Evolutionary conservation across 1,284 basidiomycete species (phyloP).

Genomic region (Sanghuangporus sanghuang): DNA sequence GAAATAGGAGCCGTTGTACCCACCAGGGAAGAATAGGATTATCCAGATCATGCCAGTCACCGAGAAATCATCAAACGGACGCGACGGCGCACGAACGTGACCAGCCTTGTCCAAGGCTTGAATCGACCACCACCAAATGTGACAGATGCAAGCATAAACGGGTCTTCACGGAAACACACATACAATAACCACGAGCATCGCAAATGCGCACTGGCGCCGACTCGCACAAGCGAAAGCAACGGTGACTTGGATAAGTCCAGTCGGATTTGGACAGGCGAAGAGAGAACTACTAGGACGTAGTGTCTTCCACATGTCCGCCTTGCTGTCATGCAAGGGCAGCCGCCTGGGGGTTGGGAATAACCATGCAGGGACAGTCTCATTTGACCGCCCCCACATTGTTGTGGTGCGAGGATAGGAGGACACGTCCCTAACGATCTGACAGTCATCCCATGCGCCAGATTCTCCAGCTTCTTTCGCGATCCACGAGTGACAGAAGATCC

Average conservation of each 20-base stretch:
- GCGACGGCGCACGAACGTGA: neutral
- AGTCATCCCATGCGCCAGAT: neutral
- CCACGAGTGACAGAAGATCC: neutral
- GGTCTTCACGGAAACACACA: conserved; percentile 1
- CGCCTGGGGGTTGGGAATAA: neutral
- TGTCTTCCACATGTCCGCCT: conserved; percentile 7
- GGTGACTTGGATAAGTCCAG: neutral
- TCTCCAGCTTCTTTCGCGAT: neutral
- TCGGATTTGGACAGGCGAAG: neutral
- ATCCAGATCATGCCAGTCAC: neutral
- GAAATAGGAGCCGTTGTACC: neutral
- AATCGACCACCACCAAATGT: neutral
- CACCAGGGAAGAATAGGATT: neutral
- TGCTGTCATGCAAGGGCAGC: conserved; percentile 5
- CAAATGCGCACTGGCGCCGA: neutral
- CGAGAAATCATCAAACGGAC: neutral
- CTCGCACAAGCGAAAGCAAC: neutral
- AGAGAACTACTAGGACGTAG: neutral
- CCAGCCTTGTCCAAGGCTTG: neutral
- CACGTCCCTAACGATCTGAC: neutral
- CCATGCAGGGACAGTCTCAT: neutral
- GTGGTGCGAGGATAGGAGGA: too few relatives aligned
- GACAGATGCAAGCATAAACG: neutral
- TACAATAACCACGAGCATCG: neutral
- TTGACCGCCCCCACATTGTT: neutral